These are phyloP conservation scores for Jacaranda mimosifolia DNA, from an alignment of 257 asterid species.

Conservation along the genomic window DNA sequence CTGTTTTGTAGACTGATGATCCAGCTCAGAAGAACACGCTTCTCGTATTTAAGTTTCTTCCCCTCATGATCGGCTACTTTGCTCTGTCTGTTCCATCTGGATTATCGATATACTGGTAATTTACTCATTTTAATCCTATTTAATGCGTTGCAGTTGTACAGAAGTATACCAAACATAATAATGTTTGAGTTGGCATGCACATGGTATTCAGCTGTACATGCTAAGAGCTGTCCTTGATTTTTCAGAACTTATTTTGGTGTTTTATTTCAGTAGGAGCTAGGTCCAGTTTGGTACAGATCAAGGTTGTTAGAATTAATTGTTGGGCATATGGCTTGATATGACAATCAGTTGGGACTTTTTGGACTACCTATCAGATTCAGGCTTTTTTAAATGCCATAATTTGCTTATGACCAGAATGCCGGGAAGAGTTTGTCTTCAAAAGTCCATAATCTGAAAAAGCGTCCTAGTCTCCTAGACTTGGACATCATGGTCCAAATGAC, in stretches of 20 bases:
- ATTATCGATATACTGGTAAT: conserved; percentile 94
- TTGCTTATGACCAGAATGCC: background rate
- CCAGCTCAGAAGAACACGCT: conserved; percentile 97
- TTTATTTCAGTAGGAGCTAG: background rate
- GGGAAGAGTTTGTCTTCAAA: no score
- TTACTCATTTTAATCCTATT: conserved; percentile 28
- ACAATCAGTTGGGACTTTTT: background rate
- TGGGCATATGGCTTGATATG: conserved; percentile 1
- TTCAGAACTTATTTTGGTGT: background rate
- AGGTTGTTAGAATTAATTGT: background rate
- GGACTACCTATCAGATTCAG: background rate
- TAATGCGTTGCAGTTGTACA: conserved; percentile 7
- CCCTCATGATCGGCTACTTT: conserved; percentile 99
- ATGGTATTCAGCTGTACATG: conserved; percentile 17
- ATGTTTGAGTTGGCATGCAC: conserved; percentile 25
- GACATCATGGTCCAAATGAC: no score
- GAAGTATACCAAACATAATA: conserved; percentile 18
- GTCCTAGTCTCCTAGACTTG: no score
- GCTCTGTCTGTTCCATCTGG: conserved; percentile 99
- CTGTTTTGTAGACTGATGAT: conserved; percentile 86
- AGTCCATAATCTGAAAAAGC: no score
- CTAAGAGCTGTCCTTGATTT: conserved; percentile 17
- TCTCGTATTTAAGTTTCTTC: conserved; percentile 93
- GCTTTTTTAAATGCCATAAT: background rate
- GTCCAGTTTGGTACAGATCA: background rate